Evolutionary conservation across 2,329 filamentous ascomycete species (phyloP).

Genomic region (Trichoderma semiorbis): DNA sequence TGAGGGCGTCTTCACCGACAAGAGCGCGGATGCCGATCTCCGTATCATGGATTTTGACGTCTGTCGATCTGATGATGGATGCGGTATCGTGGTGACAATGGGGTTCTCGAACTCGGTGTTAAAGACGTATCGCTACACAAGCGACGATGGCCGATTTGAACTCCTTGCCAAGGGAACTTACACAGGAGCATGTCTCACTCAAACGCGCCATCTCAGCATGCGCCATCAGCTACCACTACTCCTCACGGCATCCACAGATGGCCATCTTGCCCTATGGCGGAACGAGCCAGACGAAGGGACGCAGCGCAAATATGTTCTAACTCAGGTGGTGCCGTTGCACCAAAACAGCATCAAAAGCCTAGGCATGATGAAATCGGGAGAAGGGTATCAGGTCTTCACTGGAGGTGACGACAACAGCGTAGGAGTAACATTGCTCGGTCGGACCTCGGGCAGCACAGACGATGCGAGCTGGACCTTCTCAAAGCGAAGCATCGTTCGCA

Average conservation of each 20-base stretch:
- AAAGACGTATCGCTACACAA: conserved; percentile 54
- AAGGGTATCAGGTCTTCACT: conserved; percentile 56
- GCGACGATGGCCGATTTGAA: conserved; percentile 38
- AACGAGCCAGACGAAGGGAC: conserved; percentile 19
- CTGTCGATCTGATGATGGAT: conserved; percentile 22
- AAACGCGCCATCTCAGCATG: conserved; percentile 47
- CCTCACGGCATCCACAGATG: conserved; percentile 77
- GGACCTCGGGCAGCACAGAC: conserved; percentile 20
- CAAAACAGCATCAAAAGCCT: conserved; percentile 76
- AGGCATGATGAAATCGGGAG: conserved; percentile 37
- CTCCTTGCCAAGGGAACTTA: conserved; percentile 56
- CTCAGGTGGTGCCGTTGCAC: conserved; percentile 54
- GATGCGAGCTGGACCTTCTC: conserved; percentile 25
- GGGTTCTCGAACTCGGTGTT: conserved; percentile 81
- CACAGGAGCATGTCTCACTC: conserved; percentile 72
- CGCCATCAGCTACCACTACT: conserved; percentile 36
- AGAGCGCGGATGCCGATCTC: conserved; percentile 59
- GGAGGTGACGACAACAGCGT: conserved; percentile 89
- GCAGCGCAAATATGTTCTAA: conserved; percentile 26
- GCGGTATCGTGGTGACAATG: conserved; percentile 60
- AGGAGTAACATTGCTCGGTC: conserved; percentile 46
- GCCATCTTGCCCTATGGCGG: conserved; percentile 51
- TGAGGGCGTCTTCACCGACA: conserved; percentile 52
- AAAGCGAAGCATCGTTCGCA: conserved; percentile 30
- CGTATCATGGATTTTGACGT: conserved; percentile 79